Evolutionary conservation across 2,329 filamentous ascomycete genomes (phyloP), one percentile per base, ranked within the genome.

Genomic region (Diaporthe velutina): DNA sequence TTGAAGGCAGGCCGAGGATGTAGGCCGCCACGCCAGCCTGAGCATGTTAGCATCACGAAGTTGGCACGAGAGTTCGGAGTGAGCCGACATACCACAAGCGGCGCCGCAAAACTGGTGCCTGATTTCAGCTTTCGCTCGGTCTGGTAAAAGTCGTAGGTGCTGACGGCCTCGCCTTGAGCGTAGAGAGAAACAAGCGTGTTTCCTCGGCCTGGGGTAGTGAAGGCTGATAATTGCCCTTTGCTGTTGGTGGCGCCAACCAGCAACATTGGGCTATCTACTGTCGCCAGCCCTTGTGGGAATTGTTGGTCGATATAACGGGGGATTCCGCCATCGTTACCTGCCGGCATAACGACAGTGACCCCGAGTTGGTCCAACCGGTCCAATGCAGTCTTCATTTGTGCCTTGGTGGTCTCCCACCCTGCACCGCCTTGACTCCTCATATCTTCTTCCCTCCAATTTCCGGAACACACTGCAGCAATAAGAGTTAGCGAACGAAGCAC

Each of bases 1-100:
- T 19, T 7, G 45, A 68, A 25, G 48, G 48, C 33, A 22, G 48
- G 25, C 64, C n/a, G 48, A 68, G 64, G 13, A n/a, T 15, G 33
- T 52, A 54, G 4, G 64, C 64, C 25, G 64, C 64, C 8, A 68
- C 15, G n/a, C 64, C 64, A 54, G 45, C 64, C 64, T 68, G 9
- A 13, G 2, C 22, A 40, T 30, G 48, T 68, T 22, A 68, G 48
- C n/a, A 33, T 3, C 4, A 12, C 15, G 13, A 25, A 28, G 2
- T 15, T n/a, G n/a, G n/a, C 12, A 9, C 4, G 13, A 10, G 28
- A n/a, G 4, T 54, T 10, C 0, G 12, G 45, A 17, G 3, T 3
- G 2, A 12, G 22, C 19, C 22, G 15, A 68, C 64, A 7, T 4
- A 68, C 64, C 33, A 68, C 64, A 54, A 68, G n/a, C n/a, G 64